Percentiles rank a stretch among this genome's conserved stretches.
Conservation (phyloP, 2,329 filamentous ascomycete species). For the Daldinia sp. region DNA sequence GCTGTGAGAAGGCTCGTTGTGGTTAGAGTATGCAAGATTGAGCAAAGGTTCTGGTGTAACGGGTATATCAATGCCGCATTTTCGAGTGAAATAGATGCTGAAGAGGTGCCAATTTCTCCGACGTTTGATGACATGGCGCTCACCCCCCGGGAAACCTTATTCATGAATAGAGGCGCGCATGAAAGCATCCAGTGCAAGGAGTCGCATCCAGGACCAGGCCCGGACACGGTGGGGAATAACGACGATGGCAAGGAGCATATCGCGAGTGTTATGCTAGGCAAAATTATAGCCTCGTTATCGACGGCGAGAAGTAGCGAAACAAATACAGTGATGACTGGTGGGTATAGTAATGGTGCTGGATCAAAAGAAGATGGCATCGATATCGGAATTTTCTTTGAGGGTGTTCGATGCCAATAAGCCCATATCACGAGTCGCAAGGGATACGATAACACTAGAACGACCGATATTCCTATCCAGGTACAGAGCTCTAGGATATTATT, state of each 20-base stretch:
- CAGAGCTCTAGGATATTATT: constrained; percentile 52
- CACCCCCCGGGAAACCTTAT: constrained; percentile 47
- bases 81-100: constrained; percentile 59
- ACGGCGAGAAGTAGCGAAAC: constrained; percentile 78
- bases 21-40: constrained; percentile 79
- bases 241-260: constrained; percentile 78
- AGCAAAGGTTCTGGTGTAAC: constrained; percentile 79
- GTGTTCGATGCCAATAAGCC: constrained; percentile 52
- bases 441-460: constrained; percentile 60
- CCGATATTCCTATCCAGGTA: constrained; percentile 47
- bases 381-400: constrained; percentile 53
- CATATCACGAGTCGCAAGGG: constrained; percentile 66
- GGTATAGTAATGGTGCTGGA: constrained; percentile 90
- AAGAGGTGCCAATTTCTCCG: constrained; percentile 25
- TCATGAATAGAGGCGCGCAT: constrained; percentile 70
- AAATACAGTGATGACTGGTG: constrained; percentile 76
- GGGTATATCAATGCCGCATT: constrained; percentile 76
- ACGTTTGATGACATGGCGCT: constrained; percentile 40
- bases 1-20: constrained; percentile 87
- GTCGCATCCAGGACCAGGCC: constrained; percentile 65
- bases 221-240: constrained; percentile 72
- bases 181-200: constrained; percentile 82
- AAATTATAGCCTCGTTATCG: constrained; percentile 66
- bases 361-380: constrained; percentile 81
- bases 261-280: constrained; percentile 84